Conservation (phyloP, 495 filamentous ascomycete species). For the Aspergillus sparsus region DNA sequence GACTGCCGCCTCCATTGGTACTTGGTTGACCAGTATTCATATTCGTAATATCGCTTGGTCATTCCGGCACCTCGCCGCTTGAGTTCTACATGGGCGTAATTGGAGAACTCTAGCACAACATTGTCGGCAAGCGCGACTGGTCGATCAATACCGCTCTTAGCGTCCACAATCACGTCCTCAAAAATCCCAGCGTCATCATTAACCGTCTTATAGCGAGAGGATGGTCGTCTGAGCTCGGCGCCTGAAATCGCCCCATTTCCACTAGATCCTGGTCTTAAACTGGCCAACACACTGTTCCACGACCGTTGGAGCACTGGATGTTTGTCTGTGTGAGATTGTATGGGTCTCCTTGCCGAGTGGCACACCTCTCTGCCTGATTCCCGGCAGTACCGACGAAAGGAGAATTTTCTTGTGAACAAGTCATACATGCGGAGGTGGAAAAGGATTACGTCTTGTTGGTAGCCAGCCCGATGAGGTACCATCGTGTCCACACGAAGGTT, state of each 20-base stretch:
- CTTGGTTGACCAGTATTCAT: conserved; percentile 84
- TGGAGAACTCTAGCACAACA: conserved; percentile 90
- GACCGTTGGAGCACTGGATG: conserved; percentile 65
- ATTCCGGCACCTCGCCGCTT: conserved; percentile 67
- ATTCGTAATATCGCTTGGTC: conserved; percentile 75
- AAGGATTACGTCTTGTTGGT: conserved; percentile 69
- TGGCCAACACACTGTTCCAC: conserved; percentile 72
- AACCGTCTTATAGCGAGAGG: conserved; percentile 61
- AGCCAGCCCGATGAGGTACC: conserved; percentile 56
- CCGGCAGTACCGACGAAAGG: conserved; percentile 86
- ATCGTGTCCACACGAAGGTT: conserved; percentile 88
- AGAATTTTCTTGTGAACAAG: conserved; percentile 81
- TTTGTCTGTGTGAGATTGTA: conserved; percentile 49
- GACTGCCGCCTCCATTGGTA: conserved; percentile 83
- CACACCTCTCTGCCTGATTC: conserved; percentile 94
- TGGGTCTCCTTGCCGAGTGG: conserved; percentile 74
- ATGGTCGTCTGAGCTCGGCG: conserved; percentile 41
- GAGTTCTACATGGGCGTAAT: conserved; percentile 92
- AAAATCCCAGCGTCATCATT: conserved; percentile 54
- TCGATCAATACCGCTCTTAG: conserved; percentile 26
- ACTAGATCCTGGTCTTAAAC: conserved; percentile 61
- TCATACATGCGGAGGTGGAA: conserved; percentile 98
- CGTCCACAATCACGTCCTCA: conserved; percentile 34
- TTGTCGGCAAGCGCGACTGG: conserved; percentile 61
- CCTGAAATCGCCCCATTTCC: conserved; percentile 24